Percentiles rank a stretch among this genome's conserved stretches.
phyloP scores from a whole-genome alignment of 2,329 filamentous ascomycete genomes.

The Tolypocladium tropicale region DNA sequence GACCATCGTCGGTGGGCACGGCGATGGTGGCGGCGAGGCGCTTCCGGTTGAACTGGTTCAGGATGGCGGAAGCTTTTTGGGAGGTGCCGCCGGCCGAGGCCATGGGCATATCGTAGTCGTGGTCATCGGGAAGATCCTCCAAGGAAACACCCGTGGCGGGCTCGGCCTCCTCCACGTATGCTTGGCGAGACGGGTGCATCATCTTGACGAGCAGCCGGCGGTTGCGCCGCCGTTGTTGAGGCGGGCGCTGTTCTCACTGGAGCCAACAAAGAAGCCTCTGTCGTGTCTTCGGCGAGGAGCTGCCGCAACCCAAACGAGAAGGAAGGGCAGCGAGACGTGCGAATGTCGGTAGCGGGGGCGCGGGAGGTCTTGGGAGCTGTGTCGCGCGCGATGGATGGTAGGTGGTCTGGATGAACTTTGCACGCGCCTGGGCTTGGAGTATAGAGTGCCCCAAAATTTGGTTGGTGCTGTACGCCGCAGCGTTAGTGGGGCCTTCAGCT shows the following conservation, averaged over 20 bases:
- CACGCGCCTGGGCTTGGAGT: not conserved
- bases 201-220: slow-evolving; percentile 24
- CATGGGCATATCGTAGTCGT: slow-evolving; percentile 72
- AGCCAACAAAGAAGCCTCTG: not conserved
- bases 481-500: not conserved
- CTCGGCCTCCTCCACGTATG: slow-evolving; percentile 81
- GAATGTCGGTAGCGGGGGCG: not conserved
- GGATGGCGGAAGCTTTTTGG: slow-evolving; percentile 74
- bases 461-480: not conserved
- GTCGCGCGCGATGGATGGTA: not conserved
- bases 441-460: not conserved
- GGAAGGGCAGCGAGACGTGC: not conserved
- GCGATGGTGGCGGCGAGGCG: slow-evolving; percentile 78
- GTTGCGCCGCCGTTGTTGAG: not conserved
- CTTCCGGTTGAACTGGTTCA: slow-evolving; percentile 86
- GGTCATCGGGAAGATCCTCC: slow-evolving; percentile 52
- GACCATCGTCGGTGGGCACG: slow-evolving; percentile 87
- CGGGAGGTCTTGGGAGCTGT: not conserved
- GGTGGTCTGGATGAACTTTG: not conserved
- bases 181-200: slow-evolving; percentile 84
- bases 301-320: too few relatives aligned
- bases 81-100: slow-evolving; percentile 56
- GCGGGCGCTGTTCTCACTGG: not conserved
- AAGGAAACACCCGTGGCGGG: slow-evolving; percentile 40
- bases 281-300: not conserved